Evolutionary conservation across 2,329 filamentous ascomycete genomes (phyloP).

Genomic region (Furcasterigmium furcatum): DNA sequence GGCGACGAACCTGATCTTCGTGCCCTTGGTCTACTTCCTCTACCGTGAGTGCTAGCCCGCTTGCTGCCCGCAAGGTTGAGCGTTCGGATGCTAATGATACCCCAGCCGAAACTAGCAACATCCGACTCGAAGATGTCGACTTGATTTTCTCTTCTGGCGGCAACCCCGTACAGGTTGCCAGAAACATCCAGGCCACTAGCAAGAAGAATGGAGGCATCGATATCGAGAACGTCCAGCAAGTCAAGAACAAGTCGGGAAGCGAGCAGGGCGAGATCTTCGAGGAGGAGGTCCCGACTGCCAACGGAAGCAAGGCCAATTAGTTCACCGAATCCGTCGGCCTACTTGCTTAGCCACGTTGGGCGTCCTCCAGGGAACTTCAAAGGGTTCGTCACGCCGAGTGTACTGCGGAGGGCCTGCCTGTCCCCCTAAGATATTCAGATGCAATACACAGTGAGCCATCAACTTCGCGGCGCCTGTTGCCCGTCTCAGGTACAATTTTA

Average conservation of each 20-base stretch:
- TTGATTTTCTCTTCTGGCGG: slow-evolving; percentile 31
- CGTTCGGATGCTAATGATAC: neutral
- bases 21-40: slow-evolving; percentile 38
- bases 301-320: too few species aligned
- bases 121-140: slow-evolving; percentile 48
- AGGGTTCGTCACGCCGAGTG: too few species aligned
- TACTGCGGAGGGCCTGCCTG: too few species aligned
- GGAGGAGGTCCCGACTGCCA: too few species aligned
- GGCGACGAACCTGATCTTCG: slow-evolving; percentile 38
- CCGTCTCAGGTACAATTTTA: too few species aligned
- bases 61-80: neutral
- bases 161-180: slow-evolving; percentile 5
- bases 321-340: too few species aligned
- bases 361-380: too few species aligned
- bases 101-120: slow-evolving; percentile 44
- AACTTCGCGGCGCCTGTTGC: too few species aligned
- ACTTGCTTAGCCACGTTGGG: too few species aligned
- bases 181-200: neutral
- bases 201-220: neutral
- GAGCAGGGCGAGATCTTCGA: too few species aligned
- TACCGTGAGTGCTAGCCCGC: slow-evolving; percentile 21
- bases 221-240: neutral
- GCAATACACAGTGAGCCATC: too few species aligned
- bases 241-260: neutral
- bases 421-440: too few species aligned